Conservation (phyloP, 192 early-diverging fungal genomes). For the Ambispora gerdemannii region DNA sequence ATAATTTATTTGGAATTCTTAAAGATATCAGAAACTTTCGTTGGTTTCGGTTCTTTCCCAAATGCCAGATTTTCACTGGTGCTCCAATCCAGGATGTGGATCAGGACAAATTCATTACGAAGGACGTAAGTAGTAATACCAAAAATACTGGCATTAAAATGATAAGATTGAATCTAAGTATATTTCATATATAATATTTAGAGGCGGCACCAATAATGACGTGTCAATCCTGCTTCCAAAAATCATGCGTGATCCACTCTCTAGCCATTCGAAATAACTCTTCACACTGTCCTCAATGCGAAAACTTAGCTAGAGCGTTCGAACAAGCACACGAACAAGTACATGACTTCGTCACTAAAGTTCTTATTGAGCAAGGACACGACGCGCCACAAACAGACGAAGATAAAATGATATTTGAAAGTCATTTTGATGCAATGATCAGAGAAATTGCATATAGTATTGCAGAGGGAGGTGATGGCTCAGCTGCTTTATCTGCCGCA, state of each 20-base stretch:
- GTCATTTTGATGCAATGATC: no score
- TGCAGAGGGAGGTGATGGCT: no score
- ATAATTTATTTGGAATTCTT: background rate
- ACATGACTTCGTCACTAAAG: no score
- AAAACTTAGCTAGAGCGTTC: no score
- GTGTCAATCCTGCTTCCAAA: background rate
- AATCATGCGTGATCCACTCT: slow-evolving; percentile 10
- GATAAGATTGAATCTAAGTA: background rate
- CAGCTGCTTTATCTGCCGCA: no score
- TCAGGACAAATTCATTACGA: slow-evolving; percentile 12
- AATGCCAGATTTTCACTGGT: slow-evolving; percentile 26
- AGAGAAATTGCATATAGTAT: no score
- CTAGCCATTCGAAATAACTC: slow-evolving; percentile 6
- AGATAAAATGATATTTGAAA: no score
- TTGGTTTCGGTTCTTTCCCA: background rate
- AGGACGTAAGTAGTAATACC: background rate
- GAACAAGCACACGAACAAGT: background rate
- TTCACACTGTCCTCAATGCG: no score
- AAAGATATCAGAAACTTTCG: background rate
- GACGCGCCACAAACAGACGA: no score
- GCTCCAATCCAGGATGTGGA: slow-evolving; percentile 9
- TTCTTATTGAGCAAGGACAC: no score
- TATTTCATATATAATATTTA: background rate
- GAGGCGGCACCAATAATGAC: slow-evolving; percentile 16
- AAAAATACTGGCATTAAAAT: background rate